phyloP scores from a whole-genome alignment of 495 filamentous ascomycete species.

The Cladorrhinum samala region DNA sequence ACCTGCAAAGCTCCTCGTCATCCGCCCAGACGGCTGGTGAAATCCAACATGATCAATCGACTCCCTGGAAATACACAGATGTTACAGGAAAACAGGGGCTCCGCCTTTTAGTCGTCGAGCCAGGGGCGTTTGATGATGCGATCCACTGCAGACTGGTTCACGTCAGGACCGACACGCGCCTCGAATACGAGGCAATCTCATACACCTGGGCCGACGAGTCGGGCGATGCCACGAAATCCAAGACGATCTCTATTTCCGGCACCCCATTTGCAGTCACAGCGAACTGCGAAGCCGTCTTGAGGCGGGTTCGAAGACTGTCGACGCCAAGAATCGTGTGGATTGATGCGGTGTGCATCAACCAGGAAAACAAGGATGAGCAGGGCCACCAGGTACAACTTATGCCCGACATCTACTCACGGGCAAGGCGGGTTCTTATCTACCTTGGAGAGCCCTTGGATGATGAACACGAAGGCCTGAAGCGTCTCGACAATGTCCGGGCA shows the following conservation, averaged over 20 bases:
- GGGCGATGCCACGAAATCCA: not conserved
- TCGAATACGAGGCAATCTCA: conserved; percentile 10
- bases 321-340: conserved; percentile 20
- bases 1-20: no score
- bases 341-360: conserved; percentile 30
- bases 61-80: no score
- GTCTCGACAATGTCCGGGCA: no score
- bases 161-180: not conserved
- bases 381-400: conserved; percentile 24
- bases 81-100: not conserved
- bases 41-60: no score
- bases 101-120: not conserved
- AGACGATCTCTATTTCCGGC: conserved; percentile 3
- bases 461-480: not conserved
- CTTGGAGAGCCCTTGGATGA: conserved; percentile 11
- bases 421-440: conserved; percentile 22
- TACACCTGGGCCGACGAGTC: conserved; percentile 10
- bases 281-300: conserved; percentile 8
- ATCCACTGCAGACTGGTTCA: not conserved
- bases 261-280: conserved; percentile 1
- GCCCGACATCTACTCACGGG: conserved; percentile 22
- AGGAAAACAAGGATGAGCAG: conserved; percentile 19
- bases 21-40: no score
- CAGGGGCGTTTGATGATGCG: not conserved
- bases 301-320: not conserved